Evolutionary conservation across 164 flowering plant species (phyloP), one percentile per base, ranked within the genome.

Genomic region (Vitis rupestris): DNA sequence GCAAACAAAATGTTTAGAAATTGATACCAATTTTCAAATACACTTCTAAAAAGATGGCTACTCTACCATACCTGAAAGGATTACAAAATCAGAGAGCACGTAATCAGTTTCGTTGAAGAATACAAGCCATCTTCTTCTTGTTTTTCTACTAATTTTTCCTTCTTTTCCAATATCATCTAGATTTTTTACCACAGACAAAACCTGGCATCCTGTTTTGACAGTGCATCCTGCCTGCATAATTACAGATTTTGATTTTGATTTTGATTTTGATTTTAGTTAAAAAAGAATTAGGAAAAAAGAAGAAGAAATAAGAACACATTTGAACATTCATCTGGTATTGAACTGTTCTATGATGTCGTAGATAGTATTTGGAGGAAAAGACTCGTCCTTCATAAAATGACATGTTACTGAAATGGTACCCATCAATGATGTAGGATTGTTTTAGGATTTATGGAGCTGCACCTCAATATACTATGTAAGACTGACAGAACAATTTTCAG

Each of bases 171-270:
- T 48, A 17, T 65, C 70, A 54, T 70, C 74, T 1, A 64, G 31
- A 65, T 86, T 76, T 67, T 52, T 67, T n/a, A 81, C 79, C 10
- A 86, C 75, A 69, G 71, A 88, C 59, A 73, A 80, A 64, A 78
- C 88, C 70, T 78, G 70, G 64, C 87, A 80, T 65, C 74, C 81
- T 70, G 92, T 86, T 74, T 74, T 84, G 65, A 86, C 70, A 53
- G 48, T 70, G 67, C 92, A 88, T 59, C 92, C 90, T 64, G 85
- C 85, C 89, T 88, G 77, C 72, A 71, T 55, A 23, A 69, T 13
- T 27, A 67, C 49, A 70, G 10, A 58, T 48, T 10, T 8, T 27
- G 23, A 37, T 51, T 63, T 30, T 29, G 10, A 58, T 48, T 10
- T 8, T 27, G 23, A 37, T 51, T 63, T 30, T 29, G 27, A 23